Conservation (phyloP, 2,329 filamentous ascomycete species). For the Ceratocystis colombiana region DNA sequence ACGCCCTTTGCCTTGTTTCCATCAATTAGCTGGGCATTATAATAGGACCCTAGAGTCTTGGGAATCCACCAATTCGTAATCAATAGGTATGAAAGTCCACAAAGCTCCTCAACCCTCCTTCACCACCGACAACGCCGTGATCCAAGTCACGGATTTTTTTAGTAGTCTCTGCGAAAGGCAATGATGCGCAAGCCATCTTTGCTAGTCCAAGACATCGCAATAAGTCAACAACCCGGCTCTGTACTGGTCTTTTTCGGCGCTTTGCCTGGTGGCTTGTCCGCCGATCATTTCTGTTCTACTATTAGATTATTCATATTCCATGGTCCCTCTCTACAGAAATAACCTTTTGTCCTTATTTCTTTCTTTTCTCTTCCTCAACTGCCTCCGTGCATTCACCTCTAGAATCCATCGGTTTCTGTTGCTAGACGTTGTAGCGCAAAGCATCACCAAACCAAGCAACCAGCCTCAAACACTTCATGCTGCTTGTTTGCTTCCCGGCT, state of each 20-base stretch:
- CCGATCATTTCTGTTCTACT: slow-evolving; percentile 13
- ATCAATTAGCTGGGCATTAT: not conserved
- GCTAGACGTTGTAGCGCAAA: slow-evolving; percentile 6
- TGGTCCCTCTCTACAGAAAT: not conserved
- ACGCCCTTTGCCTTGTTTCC: not conserved
- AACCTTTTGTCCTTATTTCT: not conserved
- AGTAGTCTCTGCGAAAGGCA: not conserved
- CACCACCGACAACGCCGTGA: not conserved
- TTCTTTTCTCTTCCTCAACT: slow-evolving; percentile 7
- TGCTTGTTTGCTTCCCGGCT: slow-evolving; percentile 5
- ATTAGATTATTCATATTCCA: slow-evolving; percentile 13
- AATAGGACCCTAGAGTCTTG: not conserved
- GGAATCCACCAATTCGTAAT: not conserved
- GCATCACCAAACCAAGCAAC: not conserved
- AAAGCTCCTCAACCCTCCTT: not conserved
- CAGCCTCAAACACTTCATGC: not conserved
- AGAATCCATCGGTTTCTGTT: not conserved
- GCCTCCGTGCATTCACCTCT: not conserved
- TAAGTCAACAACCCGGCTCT: slow-evolving; percentile 15
- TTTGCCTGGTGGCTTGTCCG: slow-evolving; percentile 15
- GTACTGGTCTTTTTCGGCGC: slow-evolving; percentile 9
- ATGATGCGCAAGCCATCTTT: slow-evolving; percentile 15
- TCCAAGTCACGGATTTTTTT: slow-evolving; percentile 4
- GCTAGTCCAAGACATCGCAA: slow-evolving; percentile 13
- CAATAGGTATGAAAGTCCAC: slow-evolving; percentile 14